A percentile compares a stretch with the other conserved stretches of the same genome.
Evolutionary conservation across 306 rosid genomes (phyloP).

Genomic region (Acacia confusa): DNA sequence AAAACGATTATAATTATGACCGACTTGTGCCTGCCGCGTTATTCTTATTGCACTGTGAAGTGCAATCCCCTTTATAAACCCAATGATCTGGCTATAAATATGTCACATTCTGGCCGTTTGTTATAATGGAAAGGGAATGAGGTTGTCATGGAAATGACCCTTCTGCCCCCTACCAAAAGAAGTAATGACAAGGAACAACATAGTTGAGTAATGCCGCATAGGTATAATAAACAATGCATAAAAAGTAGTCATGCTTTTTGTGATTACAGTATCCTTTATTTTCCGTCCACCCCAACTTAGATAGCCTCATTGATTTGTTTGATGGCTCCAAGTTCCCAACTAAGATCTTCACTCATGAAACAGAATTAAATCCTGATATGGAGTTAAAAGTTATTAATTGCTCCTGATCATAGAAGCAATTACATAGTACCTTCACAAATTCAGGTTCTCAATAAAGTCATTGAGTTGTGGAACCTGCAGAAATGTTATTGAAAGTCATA

Average conservation of each 20-base stretch:
- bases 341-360: constrained; percentile 23
- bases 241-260: neutral
- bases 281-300: neutral
- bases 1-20: neutral
- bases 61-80: neutral
- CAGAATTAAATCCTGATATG: constrained; percentile 8
- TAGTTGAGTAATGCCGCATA: neutral
- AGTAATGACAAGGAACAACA: neutral
- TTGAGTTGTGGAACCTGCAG: neutral
- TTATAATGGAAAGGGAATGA: neutral
- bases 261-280: neutral
- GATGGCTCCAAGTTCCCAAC: neutral
- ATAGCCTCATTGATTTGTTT: constrained; percentile 3
- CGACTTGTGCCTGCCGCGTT: neutral
- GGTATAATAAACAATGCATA: neutral
- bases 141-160: neutral
- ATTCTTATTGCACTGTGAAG: neutral
- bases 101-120: neutral
- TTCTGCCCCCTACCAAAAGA: neutral
- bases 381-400: neutral
- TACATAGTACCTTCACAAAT: constrained; percentile 21
- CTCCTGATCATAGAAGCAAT: constrained; percentile 9
- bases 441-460: constrained; percentile 28
- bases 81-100: neutral
- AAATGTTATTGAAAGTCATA: constrained; percentile 13